phyloP scores from a whole-genome alignment of 1,284 basidiomycete species.

The Puccinia horiana region DNA sequence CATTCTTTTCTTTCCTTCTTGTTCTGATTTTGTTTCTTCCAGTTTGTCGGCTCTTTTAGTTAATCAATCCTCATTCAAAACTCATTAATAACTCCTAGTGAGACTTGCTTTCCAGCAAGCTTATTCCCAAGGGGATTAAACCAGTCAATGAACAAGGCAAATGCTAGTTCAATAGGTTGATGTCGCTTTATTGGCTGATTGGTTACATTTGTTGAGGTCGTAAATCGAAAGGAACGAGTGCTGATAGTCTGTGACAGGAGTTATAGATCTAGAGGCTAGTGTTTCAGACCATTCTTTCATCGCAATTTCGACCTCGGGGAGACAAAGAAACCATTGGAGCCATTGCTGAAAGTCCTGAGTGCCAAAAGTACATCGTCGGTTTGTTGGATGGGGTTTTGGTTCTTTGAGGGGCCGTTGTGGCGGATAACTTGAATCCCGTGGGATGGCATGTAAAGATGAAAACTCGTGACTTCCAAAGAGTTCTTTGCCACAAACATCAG shows the following conservation, averaged over 20 bases:
- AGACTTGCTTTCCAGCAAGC: background rate
- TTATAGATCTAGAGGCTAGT: background rate
- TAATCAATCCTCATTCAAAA: too few relatives aligned
- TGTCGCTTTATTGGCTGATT: background rate
- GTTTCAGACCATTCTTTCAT: conserved; percentile 2
- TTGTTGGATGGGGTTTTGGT: conserved; percentile 13
- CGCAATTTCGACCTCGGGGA: background rate
- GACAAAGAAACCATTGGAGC: conserved; percentile 20
- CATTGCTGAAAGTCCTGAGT: conserved; percentile 9
- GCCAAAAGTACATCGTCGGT: conserved; percentile 8
- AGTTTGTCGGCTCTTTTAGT: too few relatives aligned
- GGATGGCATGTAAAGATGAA: background rate
- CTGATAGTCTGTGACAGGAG: background rate
- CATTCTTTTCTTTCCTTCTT: too few relatives aligned
- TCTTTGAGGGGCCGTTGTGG: background rate
- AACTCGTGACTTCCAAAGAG: background rate
- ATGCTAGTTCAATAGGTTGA: background rate
- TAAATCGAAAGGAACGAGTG: background rate
- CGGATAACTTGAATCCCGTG: background rate
- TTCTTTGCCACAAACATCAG: background rate
- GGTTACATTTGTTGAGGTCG: background rate
- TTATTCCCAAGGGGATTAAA: conserved; percentile 26
- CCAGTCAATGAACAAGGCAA: conserved; percentile 14
- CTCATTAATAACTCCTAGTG: background rate
- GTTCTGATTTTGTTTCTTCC: too few relatives aligned